These are phyloP conservation scores for Macadamia tetraphylla DNA, from an alignment of 164 flowering plant species.

Conservation along the genomic window DNA sequence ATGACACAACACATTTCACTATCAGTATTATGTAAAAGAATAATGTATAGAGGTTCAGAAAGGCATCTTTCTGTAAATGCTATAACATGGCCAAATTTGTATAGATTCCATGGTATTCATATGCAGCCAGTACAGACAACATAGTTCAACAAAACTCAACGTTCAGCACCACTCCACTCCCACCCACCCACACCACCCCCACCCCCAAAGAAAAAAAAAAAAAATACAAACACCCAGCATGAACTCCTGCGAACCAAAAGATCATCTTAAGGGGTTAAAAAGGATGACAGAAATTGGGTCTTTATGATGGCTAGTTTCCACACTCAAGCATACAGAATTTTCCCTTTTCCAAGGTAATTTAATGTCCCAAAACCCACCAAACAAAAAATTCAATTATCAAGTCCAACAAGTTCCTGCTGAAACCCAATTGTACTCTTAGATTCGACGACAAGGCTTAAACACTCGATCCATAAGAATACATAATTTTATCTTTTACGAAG, in stretches of 20 bases:
- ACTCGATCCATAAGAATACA: neutral
- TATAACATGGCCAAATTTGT: neutral
- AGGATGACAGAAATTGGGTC: neutral
- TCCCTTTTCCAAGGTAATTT: neutral
- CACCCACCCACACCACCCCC: too few relatives aligned
- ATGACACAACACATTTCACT: too few relatives aligned
- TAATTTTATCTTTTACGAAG: neutral
- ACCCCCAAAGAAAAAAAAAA: too few relatives aligned
- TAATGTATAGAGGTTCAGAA: too few relatives aligned
- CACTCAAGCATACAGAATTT: neutral
- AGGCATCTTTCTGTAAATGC: too few relatives aligned
- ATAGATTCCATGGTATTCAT: neutral
- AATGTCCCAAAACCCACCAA: neutral
- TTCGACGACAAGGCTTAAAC: neutral
- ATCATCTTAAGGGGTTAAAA: neutral
- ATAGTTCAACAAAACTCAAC: neutral
- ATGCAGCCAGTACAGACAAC: neutral
- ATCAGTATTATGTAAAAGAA: too few relatives aligned
- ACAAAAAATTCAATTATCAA: neutral
- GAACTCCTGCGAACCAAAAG: neutral
- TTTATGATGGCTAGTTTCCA: neutral
- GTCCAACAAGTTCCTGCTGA: neutral
- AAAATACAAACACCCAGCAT: neutral
- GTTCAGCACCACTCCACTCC: neutral
- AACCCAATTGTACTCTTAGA: neutral